A percentile compares a stretch with the other conserved stretches of the same genome.
These are phyloP conservation scores for Dactylonectria macrodidyma DNA, from an alignment of 2,329 filamentous ascomycete genomes.

Conservation along the genomic window DNA sequence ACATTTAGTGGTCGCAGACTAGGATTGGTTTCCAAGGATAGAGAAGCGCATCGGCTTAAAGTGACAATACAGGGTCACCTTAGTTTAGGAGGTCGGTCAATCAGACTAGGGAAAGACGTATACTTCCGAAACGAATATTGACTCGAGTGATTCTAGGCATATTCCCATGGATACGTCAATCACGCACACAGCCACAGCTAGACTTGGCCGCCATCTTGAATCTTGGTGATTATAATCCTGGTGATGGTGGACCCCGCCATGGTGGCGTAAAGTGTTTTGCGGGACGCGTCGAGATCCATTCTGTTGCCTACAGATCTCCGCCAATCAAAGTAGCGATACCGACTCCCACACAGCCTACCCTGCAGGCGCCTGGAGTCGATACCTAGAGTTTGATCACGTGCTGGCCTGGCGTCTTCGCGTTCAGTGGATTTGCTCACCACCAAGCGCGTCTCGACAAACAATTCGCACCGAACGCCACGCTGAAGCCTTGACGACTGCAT, in stretches of 20 bases:
- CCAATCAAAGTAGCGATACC: conserved; percentile 25
- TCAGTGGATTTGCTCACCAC: conserved; percentile 35
- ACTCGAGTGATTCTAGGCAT: not conserved
- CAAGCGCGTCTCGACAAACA: conserved; percentile 35
- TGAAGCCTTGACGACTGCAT: not conserved
- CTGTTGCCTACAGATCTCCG: conserved; percentile 2
- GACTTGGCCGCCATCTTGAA: not conserved
- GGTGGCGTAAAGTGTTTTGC: conserved; percentile 37
- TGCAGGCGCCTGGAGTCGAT: conserved; percentile 10
- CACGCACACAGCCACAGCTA: not conserved
- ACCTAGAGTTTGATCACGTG: conserved; percentile 48
- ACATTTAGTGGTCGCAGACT: not conserved
- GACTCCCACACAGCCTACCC: not conserved
- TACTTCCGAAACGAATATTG: not conserved
- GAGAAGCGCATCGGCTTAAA: conserved; percentile 17
- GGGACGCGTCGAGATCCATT: conserved; percentile 22
- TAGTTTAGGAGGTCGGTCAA: not conserved
- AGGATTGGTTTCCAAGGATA: conserved; percentile 13
- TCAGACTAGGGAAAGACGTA: not conserved
- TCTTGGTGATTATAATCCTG: not conserved
- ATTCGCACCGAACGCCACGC: conserved; percentile 27
- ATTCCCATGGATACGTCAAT: not conserved
- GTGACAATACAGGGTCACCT: conserved; percentile 9
- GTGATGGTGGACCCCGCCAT: not conserved
- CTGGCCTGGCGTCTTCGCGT: conserved; percentile 57